Percentiles rank a stretch among this genome's conserved stretches.
phyloP scores from a whole-genome alignment of 78 protist genomes.

The Dictyostelium intermedium region DNA sequence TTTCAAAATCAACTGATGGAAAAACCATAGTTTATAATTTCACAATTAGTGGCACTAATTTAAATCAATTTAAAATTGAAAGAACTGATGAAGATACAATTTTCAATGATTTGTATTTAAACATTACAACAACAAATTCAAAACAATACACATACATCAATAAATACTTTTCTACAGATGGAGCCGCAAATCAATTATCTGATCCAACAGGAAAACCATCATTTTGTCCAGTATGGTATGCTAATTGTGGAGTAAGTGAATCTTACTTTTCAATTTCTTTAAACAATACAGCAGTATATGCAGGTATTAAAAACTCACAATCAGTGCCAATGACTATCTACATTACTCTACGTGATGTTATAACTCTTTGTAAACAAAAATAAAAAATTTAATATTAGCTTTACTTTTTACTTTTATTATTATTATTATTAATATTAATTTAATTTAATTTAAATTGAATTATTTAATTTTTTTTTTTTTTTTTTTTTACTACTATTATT shows the following conservation, averaged over 20 bases:
- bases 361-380: neutral
- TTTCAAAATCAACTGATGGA: neutral
- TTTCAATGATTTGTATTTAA: neutral
- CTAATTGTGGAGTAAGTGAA: neutral
- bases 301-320: neutral
- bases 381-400: too few species aligned
- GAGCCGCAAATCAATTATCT: neutral
- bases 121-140: neutral
- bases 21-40: neutral
- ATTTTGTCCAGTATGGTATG: neutral
- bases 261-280: neutral
- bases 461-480: neutral
- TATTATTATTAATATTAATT: neutral
- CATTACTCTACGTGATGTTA: neutral
- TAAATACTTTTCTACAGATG: neutral
- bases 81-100: neutral
- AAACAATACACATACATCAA: neutral
- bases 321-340: neutral
- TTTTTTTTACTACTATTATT: neutral
- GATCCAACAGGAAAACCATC: neutral
- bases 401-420: neutral
- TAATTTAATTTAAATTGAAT: neutral
- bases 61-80: neutral
- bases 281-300: neutral
- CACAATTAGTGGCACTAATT: neutral